A percentile compares a stretch with the other conserved stretches of the same genome.
These are phyloP conservation scores for Pisolithus microcarpus DNA, from an alignment of 768 basidiomycete genomes.

Conservation along the genomic window DNA sequence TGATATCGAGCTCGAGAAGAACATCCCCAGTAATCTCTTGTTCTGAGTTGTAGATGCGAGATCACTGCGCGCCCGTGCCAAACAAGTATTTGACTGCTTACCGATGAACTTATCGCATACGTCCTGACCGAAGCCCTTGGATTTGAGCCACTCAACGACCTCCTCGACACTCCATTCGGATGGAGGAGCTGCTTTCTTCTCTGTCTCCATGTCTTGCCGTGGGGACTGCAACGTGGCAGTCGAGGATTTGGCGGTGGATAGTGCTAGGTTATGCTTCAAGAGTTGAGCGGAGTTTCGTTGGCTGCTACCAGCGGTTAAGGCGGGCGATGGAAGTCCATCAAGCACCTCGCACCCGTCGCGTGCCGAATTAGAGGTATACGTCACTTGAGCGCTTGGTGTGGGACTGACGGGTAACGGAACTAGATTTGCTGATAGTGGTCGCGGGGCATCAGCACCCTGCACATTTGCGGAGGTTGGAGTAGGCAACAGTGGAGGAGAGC, in stretches of 20 bases:
- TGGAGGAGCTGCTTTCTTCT: conserved; percentile 39
- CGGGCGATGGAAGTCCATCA: conserved; percentile 24
- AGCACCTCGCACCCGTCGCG: conserved; percentile 21
- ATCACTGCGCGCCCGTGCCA: not conserved
- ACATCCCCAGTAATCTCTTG: conserved; percentile 99
- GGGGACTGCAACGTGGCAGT: conserved; percentile 12
- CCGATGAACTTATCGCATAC: conserved; percentile 84
- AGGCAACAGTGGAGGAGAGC: conserved; percentile 18
- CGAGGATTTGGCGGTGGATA: conserved; percentile 22
- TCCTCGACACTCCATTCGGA: conserved; percentile 83
- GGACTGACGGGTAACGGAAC: conserved; percentile 18
- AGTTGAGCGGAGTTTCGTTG: conserved; percentile 21
- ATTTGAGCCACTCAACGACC: conserved; percentile 81
- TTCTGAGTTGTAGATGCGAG: conserved; percentile 42
- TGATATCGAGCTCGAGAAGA: conserved; percentile 86
- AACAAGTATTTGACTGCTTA: conserved; percentile 29
- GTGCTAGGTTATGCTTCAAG: conserved; percentile 40
- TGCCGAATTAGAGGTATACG: not conserved
- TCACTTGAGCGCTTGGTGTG: conserved; percentile 11
- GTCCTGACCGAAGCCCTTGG: conserved; percentile 76
- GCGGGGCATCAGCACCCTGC: conserved; percentile 16
- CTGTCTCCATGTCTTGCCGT: conserved; percentile 13
- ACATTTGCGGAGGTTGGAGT: conserved; percentile 23
- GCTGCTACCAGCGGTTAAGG: conserved; percentile 18
- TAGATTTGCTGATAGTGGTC: conserved; percentile 14